Conservation (phyloP, 176 grass and related monocot genomes). For the Zoysia japonica region DNA sequence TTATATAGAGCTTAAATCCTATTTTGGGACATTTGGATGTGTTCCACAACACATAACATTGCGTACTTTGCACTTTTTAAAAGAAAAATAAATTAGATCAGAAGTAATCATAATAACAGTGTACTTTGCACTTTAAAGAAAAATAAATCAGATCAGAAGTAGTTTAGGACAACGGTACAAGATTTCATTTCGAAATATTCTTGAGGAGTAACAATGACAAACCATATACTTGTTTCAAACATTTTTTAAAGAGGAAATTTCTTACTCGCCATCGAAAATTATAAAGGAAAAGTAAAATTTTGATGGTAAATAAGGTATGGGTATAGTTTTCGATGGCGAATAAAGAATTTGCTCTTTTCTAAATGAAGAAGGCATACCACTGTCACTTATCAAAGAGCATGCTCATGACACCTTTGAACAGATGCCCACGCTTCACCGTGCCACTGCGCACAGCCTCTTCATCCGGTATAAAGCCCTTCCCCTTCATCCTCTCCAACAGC, state of each 20-base stretch:
- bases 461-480: slow-evolving; percentile 60
- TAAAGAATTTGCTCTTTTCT: too few relatives aligned
- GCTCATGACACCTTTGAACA: slow-evolving; percentile 62
- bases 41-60: neutral
- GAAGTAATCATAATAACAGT: neutral
- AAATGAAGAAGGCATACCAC: slow-evolving; percentile 13
- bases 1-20: neutral
- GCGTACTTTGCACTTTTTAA: neutral
- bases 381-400: slow-evolving; percentile 75
- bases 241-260: neutral
- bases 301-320: too few relatives aligned
- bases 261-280: too few relatives aligned
- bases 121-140: neutral
- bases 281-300: too few relatives aligned
- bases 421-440: slow-evolving; percentile 69
- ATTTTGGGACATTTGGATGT: neutral
- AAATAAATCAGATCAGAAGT: neutral
- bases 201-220: neutral
- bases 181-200: slow-evolving; percentile 10
- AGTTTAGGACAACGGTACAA: neutral
- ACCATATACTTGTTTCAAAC: neutral
- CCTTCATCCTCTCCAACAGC: slow-evolving; percentile 72
- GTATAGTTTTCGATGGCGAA: too few relatives aligned
- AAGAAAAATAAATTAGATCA: neutral
- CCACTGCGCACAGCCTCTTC: slow-evolving; percentile 59